Conservation (phyloP, 768 basidiomycete species). For the Antrodiella citrinella region DNA sequence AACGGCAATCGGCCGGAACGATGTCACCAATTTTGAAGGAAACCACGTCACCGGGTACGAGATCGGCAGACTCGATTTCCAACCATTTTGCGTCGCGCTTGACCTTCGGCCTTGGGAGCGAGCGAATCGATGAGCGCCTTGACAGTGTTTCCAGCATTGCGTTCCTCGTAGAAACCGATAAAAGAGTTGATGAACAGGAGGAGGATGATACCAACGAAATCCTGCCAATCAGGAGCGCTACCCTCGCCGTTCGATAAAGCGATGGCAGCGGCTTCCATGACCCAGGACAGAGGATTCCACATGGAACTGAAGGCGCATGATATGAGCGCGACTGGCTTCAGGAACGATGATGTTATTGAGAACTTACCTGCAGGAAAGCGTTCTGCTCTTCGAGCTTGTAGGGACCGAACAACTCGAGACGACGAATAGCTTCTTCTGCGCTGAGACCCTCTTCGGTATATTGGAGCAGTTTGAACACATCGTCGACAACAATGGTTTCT, state of each 20-base stretch:
- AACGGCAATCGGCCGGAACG: slow-evolving; percentile 95
- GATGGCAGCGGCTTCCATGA: slow-evolving; percentile 98
- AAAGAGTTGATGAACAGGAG: slow-evolving; percentile 90
- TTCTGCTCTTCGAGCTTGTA: slow-evolving; percentile 96
- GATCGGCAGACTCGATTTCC: slow-evolving; percentile 83
- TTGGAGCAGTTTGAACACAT: slow-evolving; percentile 94
- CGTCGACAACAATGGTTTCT: slow-evolving; percentile 93
- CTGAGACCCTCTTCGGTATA: slow-evolving; percentile 77
- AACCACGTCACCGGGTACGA: slow-evolving; percentile 94
- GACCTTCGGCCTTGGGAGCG: slow-evolving; percentile 92
- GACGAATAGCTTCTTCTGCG: slow-evolving; percentile 66
- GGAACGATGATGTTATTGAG: neutral
- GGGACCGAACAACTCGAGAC: slow-evolving; percentile 90
- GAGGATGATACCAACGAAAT: slow-evolving; percentile 93
- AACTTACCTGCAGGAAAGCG: slow-evolving; percentile 71
- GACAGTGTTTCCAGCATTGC: slow-evolving; percentile 96
- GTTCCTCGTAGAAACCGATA: slow-evolving; percentile 98
- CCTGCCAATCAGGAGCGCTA: slow-evolving; percentile 89
- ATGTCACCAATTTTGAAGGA: slow-evolving; percentile 99
- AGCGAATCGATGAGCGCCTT: slow-evolving; percentile 99
- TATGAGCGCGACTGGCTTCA: slow-evolving; percentile 28
- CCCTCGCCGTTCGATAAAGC: slow-evolving; percentile 88
- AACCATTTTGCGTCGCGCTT: slow-evolving; percentile 79
- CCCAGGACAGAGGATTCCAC: slow-evolving; percentile 99
- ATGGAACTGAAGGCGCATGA: slow-evolving; percentile 69